Base-by-base conservation (phyloP, 2,329 filamentous ascomycete genomes). In the Peltaster fructicola region DNA sequence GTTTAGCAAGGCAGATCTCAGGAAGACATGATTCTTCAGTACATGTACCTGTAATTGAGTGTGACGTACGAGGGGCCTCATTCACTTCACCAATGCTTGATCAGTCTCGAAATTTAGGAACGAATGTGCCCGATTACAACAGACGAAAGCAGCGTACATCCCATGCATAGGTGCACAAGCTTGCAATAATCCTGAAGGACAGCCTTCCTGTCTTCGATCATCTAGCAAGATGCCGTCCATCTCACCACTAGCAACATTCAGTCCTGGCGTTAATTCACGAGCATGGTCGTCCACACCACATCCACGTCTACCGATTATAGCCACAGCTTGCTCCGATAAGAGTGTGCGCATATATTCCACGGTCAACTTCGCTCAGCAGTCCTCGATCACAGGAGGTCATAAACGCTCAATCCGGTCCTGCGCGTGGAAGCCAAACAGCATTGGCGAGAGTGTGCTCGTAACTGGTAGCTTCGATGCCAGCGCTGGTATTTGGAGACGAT, bases 401-500 rank as follows among this genome's bases (percentile, higher is more conserved):
- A 79, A 81, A 39, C 77, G 88, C 29, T 88, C 77, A 40, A 72
- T 98, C n/a, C 70, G 88, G 27, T 70, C 71, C 24, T 70, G 73
- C 11, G 73, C 80, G 17, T 98, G 88, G 88, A 91, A 91, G 53
- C 82, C 84, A 0, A 38, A 41, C 31, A 53, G 68, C 20, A 55
- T 63, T 8, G 63, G 60, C 11, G 68, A 73, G 45, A 73, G 78
- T 28, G 80, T 85, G 21, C 65, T 95, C 9, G 84, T 85, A 4
- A 92, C 84, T 0, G 88, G 81, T 4, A 88, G 77, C 48, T 98
- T 98, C 47, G 88, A 98, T 51, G 75, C 80, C 9, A 90, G 79
- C 2, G 84, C 85, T 2, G 88, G 82, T 1, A 57, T 63, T 16
- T 62, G 59, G 59, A 41, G 56, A 29, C 7, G 67, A 78, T 40